Conservation (phyloP, 2,329 filamentous ascomycete genomes). For the Zymoseptoria tritici region DNA sequence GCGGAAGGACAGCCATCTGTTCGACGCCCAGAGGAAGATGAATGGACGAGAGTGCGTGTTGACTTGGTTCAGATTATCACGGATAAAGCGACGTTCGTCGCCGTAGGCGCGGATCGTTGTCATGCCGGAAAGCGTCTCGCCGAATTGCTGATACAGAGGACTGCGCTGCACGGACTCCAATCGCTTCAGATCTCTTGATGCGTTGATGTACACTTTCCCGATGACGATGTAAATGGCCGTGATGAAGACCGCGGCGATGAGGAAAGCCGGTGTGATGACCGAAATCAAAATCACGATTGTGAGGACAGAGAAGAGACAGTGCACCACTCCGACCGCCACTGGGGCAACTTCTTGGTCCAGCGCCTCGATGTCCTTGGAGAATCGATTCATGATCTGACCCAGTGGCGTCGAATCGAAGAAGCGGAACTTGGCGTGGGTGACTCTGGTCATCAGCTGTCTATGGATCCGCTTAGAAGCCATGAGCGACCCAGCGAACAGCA, state of each 20-base stretch:
- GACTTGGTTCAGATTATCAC: slow-evolving; percentile 80
- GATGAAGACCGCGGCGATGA: slow-evolving; percentile 82
- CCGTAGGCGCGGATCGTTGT: slow-evolving; percentile 96
- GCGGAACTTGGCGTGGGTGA: slow-evolving; percentile 87
- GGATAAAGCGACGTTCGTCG: slow-evolving; percentile 85
- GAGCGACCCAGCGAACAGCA: slow-evolving; percentile 87
- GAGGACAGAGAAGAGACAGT: slow-evolving; percentile 61
- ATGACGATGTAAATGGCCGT: slow-evolving; percentile 73
- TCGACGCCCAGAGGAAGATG: slow-evolving; percentile 92
- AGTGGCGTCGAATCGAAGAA: slow-evolving; percentile 97
- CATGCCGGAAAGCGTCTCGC: slow-evolving; percentile 88
- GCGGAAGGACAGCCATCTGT: slow-evolving; percentile 90
- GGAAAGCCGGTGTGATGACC: slow-evolving; percentile 79
- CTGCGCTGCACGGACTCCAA: slow-evolving; percentile 91
- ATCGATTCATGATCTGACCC: slow-evolving; percentile 95
- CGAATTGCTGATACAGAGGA: slow-evolving; percentile 95
- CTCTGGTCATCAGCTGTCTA: slow-evolving; percentile 63
- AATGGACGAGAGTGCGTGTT: slow-evolving; percentile 90
- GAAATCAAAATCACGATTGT: slow-evolving; percentile 86
- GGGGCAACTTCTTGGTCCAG: slow-evolving; percentile 94
- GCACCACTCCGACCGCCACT: slow-evolving; percentile 69
- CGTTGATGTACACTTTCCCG: slow-evolving; percentile 78
- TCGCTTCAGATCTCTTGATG: slow-evolving; percentile 91
- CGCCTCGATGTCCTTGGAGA: slow-evolving; percentile 93
- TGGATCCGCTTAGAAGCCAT: slow-evolving; percentile 83